These are phyloP conservation scores for Posidonia oceanica DNA, from an alignment of 116 monocot species.

Conservation along the genomic window DNA sequence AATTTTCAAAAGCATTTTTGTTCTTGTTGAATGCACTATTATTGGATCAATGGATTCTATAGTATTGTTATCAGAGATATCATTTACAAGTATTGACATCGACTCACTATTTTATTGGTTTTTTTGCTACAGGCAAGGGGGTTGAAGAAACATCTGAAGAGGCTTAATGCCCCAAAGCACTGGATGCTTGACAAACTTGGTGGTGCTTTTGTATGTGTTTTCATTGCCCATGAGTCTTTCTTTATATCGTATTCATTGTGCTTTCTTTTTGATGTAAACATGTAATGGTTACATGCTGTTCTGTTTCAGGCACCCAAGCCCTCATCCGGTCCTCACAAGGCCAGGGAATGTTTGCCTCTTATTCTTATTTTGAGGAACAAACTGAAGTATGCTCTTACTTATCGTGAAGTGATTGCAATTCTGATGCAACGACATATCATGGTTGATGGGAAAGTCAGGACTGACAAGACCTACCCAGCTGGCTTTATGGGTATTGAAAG, in stretches of 20 bases:
- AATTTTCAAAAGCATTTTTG: too few relatives aligned
- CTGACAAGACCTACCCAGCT: slow-evolving; percentile 66
- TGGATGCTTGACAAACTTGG: slow-evolving; percentile 73
- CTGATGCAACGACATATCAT: slow-evolving; percentile 65
- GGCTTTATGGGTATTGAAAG: slow-evolving; percentile 59
- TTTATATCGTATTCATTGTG: not conserved
- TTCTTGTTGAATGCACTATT: too few relatives aligned
- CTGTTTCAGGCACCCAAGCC: slow-evolving; percentile 52
- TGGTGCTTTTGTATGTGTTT: slow-evolving; percentile 47
- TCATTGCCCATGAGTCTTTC: not conserved
- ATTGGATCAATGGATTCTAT: too few relatives aligned
- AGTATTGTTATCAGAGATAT: too few relatives aligned
- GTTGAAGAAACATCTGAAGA: slow-evolving; percentile 66
- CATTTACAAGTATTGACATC: too few relatives aligned
- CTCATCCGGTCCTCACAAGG: slow-evolving; percentile 71
- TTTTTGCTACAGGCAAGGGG: slow-evolving; percentile 35
- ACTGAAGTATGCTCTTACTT: slow-evolving; percentile 60
- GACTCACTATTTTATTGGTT: not conserved
- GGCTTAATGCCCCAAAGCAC: slow-evolving; percentile 59
- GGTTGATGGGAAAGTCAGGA: slow-evolving; percentile 66
- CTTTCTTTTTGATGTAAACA: not conserved
- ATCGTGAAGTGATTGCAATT: slow-evolving; percentile 55
- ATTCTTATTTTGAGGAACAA: slow-evolving; percentile 69
- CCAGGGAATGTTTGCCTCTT: slow-evolving; percentile 55
- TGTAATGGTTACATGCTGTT: not conserved